Conservation (phyloP, 257 asterid genomes). For the Euphrasia confusa region DNA sequence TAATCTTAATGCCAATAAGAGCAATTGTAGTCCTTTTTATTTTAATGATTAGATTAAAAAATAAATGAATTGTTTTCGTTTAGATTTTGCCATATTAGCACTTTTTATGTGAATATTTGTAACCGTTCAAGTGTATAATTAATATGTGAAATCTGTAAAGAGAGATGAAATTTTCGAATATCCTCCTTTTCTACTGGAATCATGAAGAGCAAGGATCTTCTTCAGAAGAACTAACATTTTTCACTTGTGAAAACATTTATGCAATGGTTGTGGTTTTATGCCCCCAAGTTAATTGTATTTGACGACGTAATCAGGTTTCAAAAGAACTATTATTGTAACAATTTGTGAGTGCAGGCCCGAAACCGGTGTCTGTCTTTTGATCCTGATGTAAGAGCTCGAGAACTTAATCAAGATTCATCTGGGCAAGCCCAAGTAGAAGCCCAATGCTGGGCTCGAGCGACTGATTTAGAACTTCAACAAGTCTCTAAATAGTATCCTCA, state of each 20-base stretch:
- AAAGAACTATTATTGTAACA: background rate
- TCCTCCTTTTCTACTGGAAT: background rate
- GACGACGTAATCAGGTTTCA: conserved; percentile 4
- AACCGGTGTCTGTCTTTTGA: conserved; percentile 44
- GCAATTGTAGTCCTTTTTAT: background rate
- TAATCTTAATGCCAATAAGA: background rate
- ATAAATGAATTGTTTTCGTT: background rate
- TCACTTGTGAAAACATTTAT: background rate
- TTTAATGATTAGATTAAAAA: background rate
- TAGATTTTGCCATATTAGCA: background rate
- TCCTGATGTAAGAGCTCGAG: conserved; percentile 35
- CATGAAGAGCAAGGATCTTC: background rate
- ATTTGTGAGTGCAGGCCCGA: conserved; percentile 47
- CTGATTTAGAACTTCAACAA: conserved; percentile 41
- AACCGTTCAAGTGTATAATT: background rate
- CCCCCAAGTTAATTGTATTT: background rate
- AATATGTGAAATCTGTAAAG: background rate
- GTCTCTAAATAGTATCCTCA: conserved; percentile 62
- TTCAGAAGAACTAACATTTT: background rate
- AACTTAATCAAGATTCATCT: conserved; percentile 30
- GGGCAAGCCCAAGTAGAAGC: conserved; percentile 37
- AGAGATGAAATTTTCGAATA: background rate
- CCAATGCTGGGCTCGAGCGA: conserved; percentile 45
- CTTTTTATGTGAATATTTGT: background rate
- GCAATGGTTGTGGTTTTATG: background rate